These are phyloP conservation scores for Phaeomoniella chlamydospora DNA, from an alignment of 2,329 filamentous ascomycete species.

Conservation along the genomic window DNA sequence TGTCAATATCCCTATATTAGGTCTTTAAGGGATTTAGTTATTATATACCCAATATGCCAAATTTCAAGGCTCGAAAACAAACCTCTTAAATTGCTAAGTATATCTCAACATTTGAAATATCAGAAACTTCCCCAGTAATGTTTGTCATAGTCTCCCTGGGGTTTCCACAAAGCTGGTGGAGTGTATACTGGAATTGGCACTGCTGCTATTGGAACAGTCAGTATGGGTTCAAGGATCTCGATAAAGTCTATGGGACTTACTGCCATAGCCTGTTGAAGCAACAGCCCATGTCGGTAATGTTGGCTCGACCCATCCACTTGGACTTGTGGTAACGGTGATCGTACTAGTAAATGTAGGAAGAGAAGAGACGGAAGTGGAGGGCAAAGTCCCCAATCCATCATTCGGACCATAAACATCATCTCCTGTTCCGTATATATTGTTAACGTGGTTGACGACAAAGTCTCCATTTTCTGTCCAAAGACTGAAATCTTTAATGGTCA, in stretches of 20 bases:
- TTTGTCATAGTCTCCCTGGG: slow-evolving; percentile 15
- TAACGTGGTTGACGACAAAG: slow-evolving; percentile 17
- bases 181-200: slow-evolving; percentile 16
- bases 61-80: too few relatives aligned
- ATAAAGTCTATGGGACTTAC: slow-evolving; percentile 9
- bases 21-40: too few relatives aligned
- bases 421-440: slow-evolving; percentile 18
- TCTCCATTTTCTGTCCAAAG: slow-evolving; percentile 17
- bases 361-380: slow-evolving; percentile 4
- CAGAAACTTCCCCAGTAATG: slow-evolving; percentile 17
- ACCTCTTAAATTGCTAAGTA: too few relatives aligned
- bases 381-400: slow-evolving; percentile 6
- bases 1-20: too few relatives aligned
- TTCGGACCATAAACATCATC: slow-evolving; percentile 13
- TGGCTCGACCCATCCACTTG: slow-evolving; percentile 14
- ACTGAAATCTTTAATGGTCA: slow-evolving; percentile 17
- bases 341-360: slow-evolving; percentile 5
- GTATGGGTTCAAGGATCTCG: background rate
- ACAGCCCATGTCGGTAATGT: slow-evolving; percentile 16
- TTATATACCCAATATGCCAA: too few relatives aligned
- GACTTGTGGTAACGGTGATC: slow-evolving; percentile 14
- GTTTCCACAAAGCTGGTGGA: slow-evolving; percentile 18
- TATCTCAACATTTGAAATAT: too few relatives aligned
- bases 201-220: slow-evolving; percentile 2
- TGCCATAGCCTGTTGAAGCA: slow-evolving; percentile 18